phyloP scores from a whole-genome alignment of 1,284 basidiomycete species.

The Austroboletus sp. region DNA sequence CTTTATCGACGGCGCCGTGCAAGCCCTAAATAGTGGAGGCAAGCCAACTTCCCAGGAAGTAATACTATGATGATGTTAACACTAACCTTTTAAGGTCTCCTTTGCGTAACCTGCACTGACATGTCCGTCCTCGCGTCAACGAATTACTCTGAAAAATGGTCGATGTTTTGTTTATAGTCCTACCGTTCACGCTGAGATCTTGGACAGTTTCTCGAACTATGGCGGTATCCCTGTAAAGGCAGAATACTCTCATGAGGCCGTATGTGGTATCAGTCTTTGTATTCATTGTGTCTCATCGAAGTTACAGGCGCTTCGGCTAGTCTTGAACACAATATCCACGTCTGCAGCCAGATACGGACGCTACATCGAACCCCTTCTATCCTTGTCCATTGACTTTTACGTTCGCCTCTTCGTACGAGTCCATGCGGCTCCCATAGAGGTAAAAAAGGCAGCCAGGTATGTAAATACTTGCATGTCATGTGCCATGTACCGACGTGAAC shows the following conservation, averaged over 20 bases:
- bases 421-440: constrained; percentile 70
- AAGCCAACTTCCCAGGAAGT: constrained; percentile 14
- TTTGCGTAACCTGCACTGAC: constrained; percentile 97
- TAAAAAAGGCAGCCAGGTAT: constrained; percentile 80
- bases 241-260: constrained; percentile 91
- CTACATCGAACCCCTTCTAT: constrained; percentile 85
- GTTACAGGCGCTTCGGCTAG: constrained; percentile 77
- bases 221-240: constrained; percentile 88
- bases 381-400: constrained; percentile 96
- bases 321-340: constrained; percentile 79
- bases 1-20: constrained; percentile 96
- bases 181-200: background rate
- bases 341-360: constrained; percentile 89
- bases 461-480: constrained; percentile 34
- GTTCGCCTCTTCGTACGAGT: constrained; percentile 87
- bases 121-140: constrained; percentile 87
- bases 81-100: constrained; percentile 47
- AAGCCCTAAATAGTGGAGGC: constrained; percentile 84
- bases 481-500: constrained; percentile 1
- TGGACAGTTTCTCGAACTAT: constrained; percentile 82
- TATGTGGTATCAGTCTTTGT: constrained; percentile 27
- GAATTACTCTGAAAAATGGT: constrained; percentile 97
- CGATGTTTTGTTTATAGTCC: constrained; percentile 12
- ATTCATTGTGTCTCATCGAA: constrained; percentile 3
- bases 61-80: constrained; percentile 2